Conservation (phyloP, 352 stramenopile species). For the Globisporangium ultimum region DNA sequence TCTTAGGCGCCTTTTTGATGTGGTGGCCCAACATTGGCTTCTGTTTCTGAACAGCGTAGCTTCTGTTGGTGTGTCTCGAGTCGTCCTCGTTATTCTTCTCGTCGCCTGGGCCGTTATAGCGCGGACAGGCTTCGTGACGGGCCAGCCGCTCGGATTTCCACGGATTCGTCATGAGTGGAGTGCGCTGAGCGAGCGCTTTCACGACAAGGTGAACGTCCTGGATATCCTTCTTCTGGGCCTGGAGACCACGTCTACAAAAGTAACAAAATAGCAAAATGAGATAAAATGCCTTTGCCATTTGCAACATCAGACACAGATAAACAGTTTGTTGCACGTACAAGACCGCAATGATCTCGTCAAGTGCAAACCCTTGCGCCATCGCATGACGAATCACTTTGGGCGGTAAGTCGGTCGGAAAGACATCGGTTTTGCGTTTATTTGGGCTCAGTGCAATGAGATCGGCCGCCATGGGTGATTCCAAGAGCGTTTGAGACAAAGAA, state of each 20-base stretch:
- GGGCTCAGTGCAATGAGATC: conserved; percentile 48
- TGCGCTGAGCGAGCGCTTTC: conserved; percentile 34
- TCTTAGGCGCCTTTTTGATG: too few relatives aligned
- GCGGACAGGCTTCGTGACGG: conserved; percentile 15
- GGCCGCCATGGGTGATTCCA: conserved; percentile 36
- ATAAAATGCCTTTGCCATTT: background rate
- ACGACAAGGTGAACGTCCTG: conserved; percentile 36
- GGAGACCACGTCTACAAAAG: conserved; percentile 38
- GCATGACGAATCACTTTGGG: conserved; percentile 43
- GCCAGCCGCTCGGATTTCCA: conserved; percentile 42
- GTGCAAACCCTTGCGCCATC: conserved; percentile 43
- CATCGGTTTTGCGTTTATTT: conserved; percentile 36
- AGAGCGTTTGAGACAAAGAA: conserved; percentile 25
- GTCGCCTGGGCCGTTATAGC: background rate
- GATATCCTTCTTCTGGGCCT: conserved; percentile 41
- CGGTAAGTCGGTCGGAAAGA: conserved; percentile 53
- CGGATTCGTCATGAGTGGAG: conserved; percentile 50
- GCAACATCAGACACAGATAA: background rate
- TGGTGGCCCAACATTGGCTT: too few relatives aligned
- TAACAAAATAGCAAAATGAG: background rate
- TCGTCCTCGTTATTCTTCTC: too few relatives aligned
- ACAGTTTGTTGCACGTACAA: too few relatives aligned
- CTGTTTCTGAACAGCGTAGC: too few relatives aligned
- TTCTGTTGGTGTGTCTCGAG: too few relatives aligned
- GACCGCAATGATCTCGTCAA: conserved; percentile 48